Evolutionary conservation across 768 basidiomycete genomes (phyloP), one percentile per base, ranked within the genome.

Genomic region (Phaffia tasmanica): DNA sequence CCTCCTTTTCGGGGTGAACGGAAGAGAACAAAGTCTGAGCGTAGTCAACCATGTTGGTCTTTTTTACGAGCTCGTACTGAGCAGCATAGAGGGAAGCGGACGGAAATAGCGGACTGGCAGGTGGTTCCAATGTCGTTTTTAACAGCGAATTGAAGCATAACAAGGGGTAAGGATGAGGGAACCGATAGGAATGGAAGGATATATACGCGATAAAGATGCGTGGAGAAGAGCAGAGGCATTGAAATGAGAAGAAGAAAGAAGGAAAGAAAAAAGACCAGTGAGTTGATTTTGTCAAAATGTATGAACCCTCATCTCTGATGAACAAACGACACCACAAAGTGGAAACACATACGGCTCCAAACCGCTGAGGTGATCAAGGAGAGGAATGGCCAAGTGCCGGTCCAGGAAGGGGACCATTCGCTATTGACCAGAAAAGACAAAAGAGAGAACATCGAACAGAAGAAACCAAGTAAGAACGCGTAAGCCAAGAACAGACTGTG

Each of bases 41-140:
- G 73, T 94, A 99, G 77, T 94, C 93, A 67, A 94, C 86, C 93
- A 98, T 97, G 77, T 99, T 97, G 56, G 95, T 99, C 69, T 86
- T 89, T 75, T 90, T 94, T 64, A 91, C 89, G 63, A 98, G 85
- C 73, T 97, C 92, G 86, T 95, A 94, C 79, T 97, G 94, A 48
- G 95, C 94, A 50, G 84, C 79, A 66, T 85, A 84, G 65, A 98
- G 83, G 71, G 98, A 84, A 51, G 87, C 81, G 25, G 81, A 80
- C 1, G 89, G 81, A 76, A 92, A 97, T 50, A 88, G 77, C 21
- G 70, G 71, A 25, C 72, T 72, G 54, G 25, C 30, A 21, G 23
- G 35, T 42, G 4, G 35, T 42, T 42, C 6, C 11, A 42, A 11
- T 5, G 11, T 42, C 35, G 6, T 8, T 29, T 7, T 49, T 4